These are phyloP conservation scores for Alternaria atra DNA, from an alignment of 2,329 filamentous ascomycete genomes.

Conservation along the genomic window DNA sequence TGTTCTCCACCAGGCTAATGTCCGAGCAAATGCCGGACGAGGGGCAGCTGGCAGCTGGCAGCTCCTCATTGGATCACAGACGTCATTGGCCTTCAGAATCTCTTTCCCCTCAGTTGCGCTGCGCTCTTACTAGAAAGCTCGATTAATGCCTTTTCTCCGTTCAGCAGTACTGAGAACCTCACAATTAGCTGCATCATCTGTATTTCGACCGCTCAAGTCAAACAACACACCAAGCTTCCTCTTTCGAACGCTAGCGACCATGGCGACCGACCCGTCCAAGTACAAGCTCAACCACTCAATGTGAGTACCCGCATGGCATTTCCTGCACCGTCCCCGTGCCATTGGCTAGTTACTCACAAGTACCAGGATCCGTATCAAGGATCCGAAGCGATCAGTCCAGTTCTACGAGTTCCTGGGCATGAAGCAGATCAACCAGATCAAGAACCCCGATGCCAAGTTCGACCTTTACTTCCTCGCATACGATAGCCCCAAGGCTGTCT, in stretches of 20 bases:
- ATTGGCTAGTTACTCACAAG: constrained; percentile 20
- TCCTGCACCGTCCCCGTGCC: neutral
- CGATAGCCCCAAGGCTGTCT: constrained; percentile 78
- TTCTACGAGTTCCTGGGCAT: constrained; percentile 96
- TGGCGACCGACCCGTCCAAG: constrained; percentile 66
- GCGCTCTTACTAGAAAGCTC: constrained; percentile 2
- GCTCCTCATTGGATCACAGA: constrained; percentile 20
- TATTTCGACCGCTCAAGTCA: constrained; percentile 16
- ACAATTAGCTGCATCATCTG: constrained; percentile 14
- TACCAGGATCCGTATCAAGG: constrained; percentile 78
- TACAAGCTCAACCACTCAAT: constrained; percentile 73
- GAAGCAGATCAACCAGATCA: constrained; percentile 80
- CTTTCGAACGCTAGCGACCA: constrained; percentile 55
- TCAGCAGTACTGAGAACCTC: constrained; percentile 16
- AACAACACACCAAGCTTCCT: constrained; percentile 20
- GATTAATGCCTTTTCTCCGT: constrained; percentile 39
- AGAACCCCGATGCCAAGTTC: constrained; percentile 88
- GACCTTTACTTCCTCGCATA: constrained; percentile 96
- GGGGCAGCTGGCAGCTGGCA: constrained; percentile 28
- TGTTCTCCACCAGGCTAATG: constrained; percentile 1
- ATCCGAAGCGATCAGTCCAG: constrained; percentile 82
- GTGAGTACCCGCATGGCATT: constrained; percentile 39
- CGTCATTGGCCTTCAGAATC: constrained; percentile 45
- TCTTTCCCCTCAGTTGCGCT: constrained; percentile 9
- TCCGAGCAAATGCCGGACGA: constrained; percentile 28